phyloP scores from a whole-genome alignment of 2,329 filamentous ascomycete genomes.

The Pezicula carpinea region DNA sequence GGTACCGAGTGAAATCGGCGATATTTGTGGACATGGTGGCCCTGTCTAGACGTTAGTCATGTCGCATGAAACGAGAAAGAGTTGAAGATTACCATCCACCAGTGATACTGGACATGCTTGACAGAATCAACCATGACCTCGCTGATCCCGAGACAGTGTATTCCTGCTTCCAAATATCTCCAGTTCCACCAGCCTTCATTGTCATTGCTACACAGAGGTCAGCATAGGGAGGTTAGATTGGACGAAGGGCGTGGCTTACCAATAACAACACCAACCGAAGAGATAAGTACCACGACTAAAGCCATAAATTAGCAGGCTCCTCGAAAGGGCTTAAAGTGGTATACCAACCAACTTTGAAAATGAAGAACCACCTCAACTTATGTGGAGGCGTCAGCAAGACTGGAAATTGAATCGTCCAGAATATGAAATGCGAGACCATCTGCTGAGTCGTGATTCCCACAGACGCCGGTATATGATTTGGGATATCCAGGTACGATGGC shows the following conservation, averaged over 20 bases:
- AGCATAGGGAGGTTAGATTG: conserved; percentile 5
- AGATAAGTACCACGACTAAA: not conserved
- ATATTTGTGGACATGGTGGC: conserved; percentile 22
- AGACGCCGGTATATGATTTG: conserved; percentile 45
- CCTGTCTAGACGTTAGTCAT: not conserved
- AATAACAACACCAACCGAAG: not conserved
- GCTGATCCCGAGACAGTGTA: conserved; percentile 15
- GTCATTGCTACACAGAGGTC: conserved; percentile 21
- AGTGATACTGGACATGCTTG: conserved; percentile 20
- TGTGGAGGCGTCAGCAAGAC: conserved; percentile 45
- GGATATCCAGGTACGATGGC: conserved; percentile 46
- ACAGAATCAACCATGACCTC: conserved; percentile 24
- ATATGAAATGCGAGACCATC: conserved; percentile 49
- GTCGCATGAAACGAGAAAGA: not conserved
- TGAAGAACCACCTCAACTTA: conserved; percentile 47
- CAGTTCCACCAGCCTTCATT: conserved; percentile 18
- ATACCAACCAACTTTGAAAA: conserved; percentile 37
- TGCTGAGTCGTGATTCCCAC: conserved; percentile 51
- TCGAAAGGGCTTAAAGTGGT: no score
- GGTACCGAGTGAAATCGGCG: conserved; percentile 27
- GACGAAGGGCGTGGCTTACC: not conserved
- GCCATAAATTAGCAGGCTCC: not conserved
- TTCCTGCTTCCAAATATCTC: conserved; percentile 21
- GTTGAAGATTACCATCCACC: conserved; percentile 17
- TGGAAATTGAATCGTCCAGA: conserved; percentile 22